Evolutionary conservation across 495 filamentous ascomycete genomes (phyloP), one percentile per base, ranked within the genome.

Genomic region (Xylaria bambusicola): DNA sequence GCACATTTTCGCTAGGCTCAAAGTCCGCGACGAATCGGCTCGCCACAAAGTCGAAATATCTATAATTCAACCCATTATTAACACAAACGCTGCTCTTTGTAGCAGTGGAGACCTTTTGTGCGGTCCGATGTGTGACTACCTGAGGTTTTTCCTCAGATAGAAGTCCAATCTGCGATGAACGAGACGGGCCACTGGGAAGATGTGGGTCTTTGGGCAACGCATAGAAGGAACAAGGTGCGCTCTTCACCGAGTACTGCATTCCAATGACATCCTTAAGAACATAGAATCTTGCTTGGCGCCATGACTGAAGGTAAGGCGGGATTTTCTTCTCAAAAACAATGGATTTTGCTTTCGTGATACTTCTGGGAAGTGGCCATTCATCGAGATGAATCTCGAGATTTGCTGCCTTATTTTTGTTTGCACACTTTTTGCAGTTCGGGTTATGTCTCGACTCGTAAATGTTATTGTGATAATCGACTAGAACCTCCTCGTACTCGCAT

Each of bases 291-390:
- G 66, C 60, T 54, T 87, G 76, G 2, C 87, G 73, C 87, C 86
- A 91, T 8, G 65, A 45, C 10, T 41, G 60, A 41, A 87, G 78
- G 0, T 59, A 48, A 0, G 17, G 9, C 6, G 86, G 84, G 0
- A 79, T 66, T 9, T 61, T 36, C 0, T 88, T 71, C 67, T 90
- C 86, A 45, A 90, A 88, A 0, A 88, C 77, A 0, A 75, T 74
- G 0, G 80, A 71, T 54, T 82, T 79, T 0, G 75, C 71, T 20
- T 77, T 26, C 0, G 52, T 33, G 0, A 31, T 6, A 17, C 73
- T 48, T 0, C n/a, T 13, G 0, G 86, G 82, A 8, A 90, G 67
- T 3, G 87, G 86, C 85, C 84, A 88, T 61, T 89, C 86, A 55
- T 86, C 74, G 49, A 84, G 51, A 0, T 62, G 5, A 42, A 91